phyloP scores from a whole-genome alignment of 306 rosid species.

The Erythrophleum fordii region DNA sequence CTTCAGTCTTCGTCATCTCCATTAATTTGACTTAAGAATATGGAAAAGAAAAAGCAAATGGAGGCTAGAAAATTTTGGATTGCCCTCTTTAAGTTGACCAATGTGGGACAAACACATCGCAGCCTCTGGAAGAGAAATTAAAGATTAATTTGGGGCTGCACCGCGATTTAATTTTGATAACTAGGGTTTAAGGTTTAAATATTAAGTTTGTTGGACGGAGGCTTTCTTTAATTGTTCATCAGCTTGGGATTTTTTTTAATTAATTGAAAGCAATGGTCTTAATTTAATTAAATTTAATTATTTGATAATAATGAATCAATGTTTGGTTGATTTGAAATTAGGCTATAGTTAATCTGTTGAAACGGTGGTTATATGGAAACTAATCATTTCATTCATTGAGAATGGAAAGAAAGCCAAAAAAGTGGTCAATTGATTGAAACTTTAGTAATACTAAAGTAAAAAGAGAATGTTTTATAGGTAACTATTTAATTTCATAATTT shows the following conservation, averaged over 20 bases:
- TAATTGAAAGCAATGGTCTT: not conserved
- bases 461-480: too few species aligned
- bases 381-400: too few species aligned
- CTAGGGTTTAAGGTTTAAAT: not conserved
- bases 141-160: constrained; percentile 28
- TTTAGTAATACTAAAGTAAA: too few species aligned
- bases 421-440: too few species aligned
- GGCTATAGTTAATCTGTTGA: too few species aligned
- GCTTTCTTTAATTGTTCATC: constrained; percentile 1
- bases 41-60: not conserved
- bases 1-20: not conserved
- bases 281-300: not conserved
- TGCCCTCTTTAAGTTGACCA: constrained; percentile 31
- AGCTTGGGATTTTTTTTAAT: not conserved
- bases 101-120: not conserved
- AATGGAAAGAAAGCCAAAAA: too few species aligned
- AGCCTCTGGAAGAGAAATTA: not conserved
- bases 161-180: constrained; percentile 10
- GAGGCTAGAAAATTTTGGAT: constrained; percentile 14
- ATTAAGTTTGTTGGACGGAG: not conserved
- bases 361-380: too few species aligned
- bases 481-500: too few species aligned
- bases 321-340: not conserved
- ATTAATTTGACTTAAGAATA: constrained; percentile 2
- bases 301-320: not conserved